phyloP scores from a whole-genome alignment of 2,329 filamentous ascomycete species.

The Plenodomus tracheiphilus region DNA sequence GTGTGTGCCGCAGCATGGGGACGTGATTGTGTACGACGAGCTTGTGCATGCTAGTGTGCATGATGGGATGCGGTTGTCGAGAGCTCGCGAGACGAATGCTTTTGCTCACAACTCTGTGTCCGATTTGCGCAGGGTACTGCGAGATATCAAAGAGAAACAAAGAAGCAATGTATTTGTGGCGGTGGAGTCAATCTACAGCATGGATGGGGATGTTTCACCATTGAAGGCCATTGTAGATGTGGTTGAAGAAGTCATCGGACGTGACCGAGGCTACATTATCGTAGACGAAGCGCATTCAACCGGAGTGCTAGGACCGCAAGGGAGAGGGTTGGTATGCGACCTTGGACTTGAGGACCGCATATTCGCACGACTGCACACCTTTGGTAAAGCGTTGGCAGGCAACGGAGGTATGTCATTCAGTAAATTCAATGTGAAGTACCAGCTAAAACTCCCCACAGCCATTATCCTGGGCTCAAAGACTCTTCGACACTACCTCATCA shows the following conservation, averaged over 20 bases:
- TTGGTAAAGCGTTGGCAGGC: constrained; percentile 69
- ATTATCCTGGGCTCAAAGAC: constrained; percentile 37
- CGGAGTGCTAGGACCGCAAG: constrained; percentile 60
- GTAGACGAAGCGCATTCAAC: constrained; percentile 72
- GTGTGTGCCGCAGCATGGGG: constrained; percentile 51
- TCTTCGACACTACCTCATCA: constrained; percentile 41
- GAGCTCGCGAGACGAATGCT: constrained; percentile 52
- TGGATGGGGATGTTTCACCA: constrained; percentile 77
- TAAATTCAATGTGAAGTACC: constrained; percentile 27
- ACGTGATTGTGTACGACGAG: constrained; percentile 67
- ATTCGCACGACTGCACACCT: constrained; percentile 65
- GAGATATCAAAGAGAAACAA: constrained; percentile 14
- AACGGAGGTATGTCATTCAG: constrained; percentile 76
- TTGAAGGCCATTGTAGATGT: constrained; percentile 62
- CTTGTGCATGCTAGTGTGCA: constrained; percentile 78
- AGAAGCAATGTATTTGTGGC: constrained; percentile 40
- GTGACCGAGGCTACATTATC: constrained; percentile 63
- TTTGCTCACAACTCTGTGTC: constrained; percentile 63
- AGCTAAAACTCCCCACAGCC: constrained; percentile 12
- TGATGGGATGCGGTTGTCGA: constrained; percentile 69
- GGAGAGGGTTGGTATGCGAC: constrained; percentile 59
- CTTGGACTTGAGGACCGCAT: constrained; percentile 59
- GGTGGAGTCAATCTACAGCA: constrained; percentile 64
- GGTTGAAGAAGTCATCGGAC: constrained; percentile 60
- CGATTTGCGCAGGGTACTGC: constrained; percentile 48